These are phyloP conservation scores for Cutaneotrichosporon cyanovorans DNA, from an alignment of 1,284 basidiomycete species.

Conservation along the genomic window DNA sequence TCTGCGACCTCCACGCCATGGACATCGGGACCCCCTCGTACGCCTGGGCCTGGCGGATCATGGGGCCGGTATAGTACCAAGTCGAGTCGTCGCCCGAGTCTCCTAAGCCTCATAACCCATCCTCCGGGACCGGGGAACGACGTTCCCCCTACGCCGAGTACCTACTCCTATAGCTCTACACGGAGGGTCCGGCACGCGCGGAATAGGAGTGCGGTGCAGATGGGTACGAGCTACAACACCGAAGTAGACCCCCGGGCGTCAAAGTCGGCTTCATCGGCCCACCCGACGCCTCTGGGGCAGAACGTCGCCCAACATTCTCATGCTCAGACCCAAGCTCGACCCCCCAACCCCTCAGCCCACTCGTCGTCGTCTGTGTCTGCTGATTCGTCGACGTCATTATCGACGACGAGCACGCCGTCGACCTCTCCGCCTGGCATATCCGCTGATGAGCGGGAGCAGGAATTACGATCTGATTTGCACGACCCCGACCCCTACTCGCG, in stretches of 20 bases:
- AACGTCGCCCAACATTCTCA: too few relatives aligned
- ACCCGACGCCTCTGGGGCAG: too few relatives aligned
- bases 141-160: constrained; percentile 19
- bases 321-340: too few relatives aligned
- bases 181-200: constrained; percentile 7
- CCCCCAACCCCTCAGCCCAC: too few relatives aligned
- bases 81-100: constrained; percentile 23
- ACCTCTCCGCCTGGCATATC: constrained; percentile 10
- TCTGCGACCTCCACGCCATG: constrained; percentile 18
- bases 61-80: constrained; percentile 3
- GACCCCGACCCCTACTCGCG: neutral
- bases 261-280: constrained; percentile 19
- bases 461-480: too few relatives aligned
- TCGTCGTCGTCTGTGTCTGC: constrained; percentile 13
- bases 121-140: constrained; percentile 17
- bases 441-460: constrained; percentile 5
- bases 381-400: constrained; percentile 13
- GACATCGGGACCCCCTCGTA: constrained; percentile 22
- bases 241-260: constrained; percentile 16
- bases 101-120: constrained; percentile 36
- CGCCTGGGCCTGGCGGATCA: neutral
- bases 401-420: constrained; percentile 11
- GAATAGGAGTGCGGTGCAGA: constrained; percentile 14
- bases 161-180: constrained; percentile 28
- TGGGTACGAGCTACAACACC: neutral